A percentile compares a stretch with the other conserved stretches of the same genome.
These are phyloP conservation scores for Ulota crispa DNA, from an alignment of 225 moss, liverwort and hornwort species.

Conservation along the genomic window DNA sequence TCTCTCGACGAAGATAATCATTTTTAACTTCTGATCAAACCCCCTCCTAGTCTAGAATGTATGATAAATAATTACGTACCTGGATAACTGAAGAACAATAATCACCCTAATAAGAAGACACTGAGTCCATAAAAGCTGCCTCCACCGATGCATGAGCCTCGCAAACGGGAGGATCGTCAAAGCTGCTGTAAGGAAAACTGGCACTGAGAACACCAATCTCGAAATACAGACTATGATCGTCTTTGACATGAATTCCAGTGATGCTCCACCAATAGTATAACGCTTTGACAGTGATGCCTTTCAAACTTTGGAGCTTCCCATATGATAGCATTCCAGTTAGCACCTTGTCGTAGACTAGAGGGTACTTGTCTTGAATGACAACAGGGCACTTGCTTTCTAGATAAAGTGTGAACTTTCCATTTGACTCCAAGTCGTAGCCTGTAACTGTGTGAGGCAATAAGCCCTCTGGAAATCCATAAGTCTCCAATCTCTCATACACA, in stretches of 20 bases:
- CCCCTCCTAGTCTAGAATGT: constrained; percentile 14
- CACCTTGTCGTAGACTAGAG: constrained; percentile 61
- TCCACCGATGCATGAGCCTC: constrained; percentile 23
- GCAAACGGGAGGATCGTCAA: constrained; percentile 84
- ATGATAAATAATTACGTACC: constrained; percentile 3
- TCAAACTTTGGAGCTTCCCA: constrained; percentile 53
- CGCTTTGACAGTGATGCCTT: constrained; percentile 78
- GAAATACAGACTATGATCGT: constrained; percentile 56
- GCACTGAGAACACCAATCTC: constrained; percentile 71
- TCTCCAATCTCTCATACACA: constrained; percentile 68
- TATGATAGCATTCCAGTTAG: constrained; percentile 71
- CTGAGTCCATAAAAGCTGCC: constrained; percentile 38
- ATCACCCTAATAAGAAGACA: neutral
- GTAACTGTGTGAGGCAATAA: constrained; percentile 77
- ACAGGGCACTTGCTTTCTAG: constrained; percentile 63
- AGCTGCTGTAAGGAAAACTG: constrained; percentile 78
- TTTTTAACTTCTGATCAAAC: neutral
- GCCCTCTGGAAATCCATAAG: constrained; percentile 79
- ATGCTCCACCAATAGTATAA: constrained; percentile 74
- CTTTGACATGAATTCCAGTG: constrained; percentile 54
- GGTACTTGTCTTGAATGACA: constrained; percentile 71
- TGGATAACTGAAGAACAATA: neutral
- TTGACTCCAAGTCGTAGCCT: constrained; percentile 51
- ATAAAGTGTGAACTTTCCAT: constrained; percentile 63
- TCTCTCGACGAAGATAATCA: constrained; percentile 26